Evolutionary conservation across 306 rosid species (phyloP), one percentile per base, ranked within the genome.

Genomic region (Cyclanthera cordifolia): DNA sequence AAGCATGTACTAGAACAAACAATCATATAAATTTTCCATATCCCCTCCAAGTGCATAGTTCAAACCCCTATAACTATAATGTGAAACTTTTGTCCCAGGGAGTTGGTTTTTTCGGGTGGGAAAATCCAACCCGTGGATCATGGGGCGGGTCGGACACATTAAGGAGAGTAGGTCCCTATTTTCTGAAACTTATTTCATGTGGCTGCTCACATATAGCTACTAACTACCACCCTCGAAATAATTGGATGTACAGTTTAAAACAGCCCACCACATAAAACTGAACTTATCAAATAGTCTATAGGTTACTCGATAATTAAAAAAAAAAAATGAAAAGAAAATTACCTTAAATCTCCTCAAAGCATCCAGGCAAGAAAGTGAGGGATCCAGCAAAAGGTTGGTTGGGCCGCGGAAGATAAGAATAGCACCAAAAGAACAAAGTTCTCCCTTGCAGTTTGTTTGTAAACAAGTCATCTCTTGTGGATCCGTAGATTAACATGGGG

Each of bases 401-500:
- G 70, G 39, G 53, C 70, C 70, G 46, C 32, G 45, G 34, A 65
- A 65, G 27, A 45, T 24, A 8, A 65, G 53, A 21, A 43, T 65
- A 24, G 37, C 51, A 65, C 37, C 37, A 65, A 65, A 23, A 43
- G 49, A 45, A 43, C 34, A 45, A 43, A 65, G 70, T 45, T 41
- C 23, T 43, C 53, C 15, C 70, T 25, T 46, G 39, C 70, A 13
- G 24, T 41, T 63, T 63, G 69, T 41, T 20, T 41, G 69, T 21
- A 45, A 66, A 43, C 15, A 21, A 23, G 53, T 39, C 52, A 65
- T 65, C 52, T 30, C 52, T 64, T 64, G 20, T 21, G 71, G 37
- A 66, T 43, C 71, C 53, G 53, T 67, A 49, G 72, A 45, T 67
- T 48, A 25, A 47, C 9, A 67, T 67, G 72, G 58, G 72, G 55